These are phyloP conservation scores for Papiliotrema flavescens DNA, from an alignment of 1,284 basidiomycete genomes.

Conservation along the genomic window DNA sequence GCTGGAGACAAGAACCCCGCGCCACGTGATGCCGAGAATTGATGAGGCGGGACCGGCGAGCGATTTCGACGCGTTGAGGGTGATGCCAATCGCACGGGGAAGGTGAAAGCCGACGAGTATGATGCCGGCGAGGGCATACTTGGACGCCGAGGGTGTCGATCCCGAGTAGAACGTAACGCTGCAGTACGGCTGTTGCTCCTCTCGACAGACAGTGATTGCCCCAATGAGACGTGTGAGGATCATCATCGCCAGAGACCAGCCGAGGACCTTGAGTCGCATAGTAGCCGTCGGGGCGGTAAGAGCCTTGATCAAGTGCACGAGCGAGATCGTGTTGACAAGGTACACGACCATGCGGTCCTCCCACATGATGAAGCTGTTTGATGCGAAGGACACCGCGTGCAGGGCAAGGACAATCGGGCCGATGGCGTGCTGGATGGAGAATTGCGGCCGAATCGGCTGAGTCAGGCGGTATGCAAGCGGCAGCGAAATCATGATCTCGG, in stretches of 20 bases:
- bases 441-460: slow-evolving; percentile 9
- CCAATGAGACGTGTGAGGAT: slow-evolving; percentile 70
- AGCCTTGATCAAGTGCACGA: slow-evolving; percentile 60
- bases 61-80: slow-evolving; percentile 66
- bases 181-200: slow-evolving; percentile 88
- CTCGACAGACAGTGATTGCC: slow-evolving; percentile 79
- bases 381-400: slow-evolving; percentile 70
- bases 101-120: slow-evolving; percentile 59
- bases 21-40: slow-evolving; percentile 61
- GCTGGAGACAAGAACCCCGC: slow-evolving; percentile 59
- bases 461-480: slow-evolving; percentile 25
- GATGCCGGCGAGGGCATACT: slow-evolving; percentile 57
- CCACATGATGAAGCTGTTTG: slow-evolving; percentile 95
- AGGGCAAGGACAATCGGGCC: slow-evolving; percentile 58
- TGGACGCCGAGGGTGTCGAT: slow-evolving; percentile 62
- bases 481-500: slow-evolving; percentile 37
- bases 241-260: slow-evolving; percentile 64
- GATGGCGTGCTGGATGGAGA: slow-evolving; percentile 38
- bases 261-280: slow-evolving; percentile 70
- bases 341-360: slow-evolving; percentile 81
- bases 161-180: slow-evolving; percentile 80
- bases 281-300: slow-evolving; percentile 61
- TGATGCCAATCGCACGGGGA: slow-evolving; percentile 59
- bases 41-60: slow-evolving; percentile 67
- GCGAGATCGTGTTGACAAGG: slow-evolving; percentile 59